Evolutionary conservation across 352 stramenopile species (phyloP), one percentile per base, ranked within the genome.

Genomic region (Pythium monospermum): DNA sequence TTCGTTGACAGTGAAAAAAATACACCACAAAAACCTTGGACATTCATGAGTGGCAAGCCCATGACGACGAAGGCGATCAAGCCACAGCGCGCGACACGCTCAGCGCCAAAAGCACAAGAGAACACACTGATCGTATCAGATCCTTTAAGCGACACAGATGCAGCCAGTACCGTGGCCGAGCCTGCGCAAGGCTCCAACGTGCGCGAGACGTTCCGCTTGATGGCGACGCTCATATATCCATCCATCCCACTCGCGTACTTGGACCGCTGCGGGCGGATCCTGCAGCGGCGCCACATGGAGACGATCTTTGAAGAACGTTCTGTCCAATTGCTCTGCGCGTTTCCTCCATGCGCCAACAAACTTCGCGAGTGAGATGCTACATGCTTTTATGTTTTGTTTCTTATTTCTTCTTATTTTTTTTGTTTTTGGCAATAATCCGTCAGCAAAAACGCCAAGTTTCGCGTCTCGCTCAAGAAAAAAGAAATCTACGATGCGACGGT

Each of bases 291-390:
- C 23, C 83, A 94, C 61, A 71, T 91, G 57, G 74, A 91, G 56
- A 83, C 79, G 5, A 75, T 94, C 21, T 92, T 91, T 49, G 76
- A 91, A 40, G 83, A 94, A 56, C 83, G 83, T 35, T 60, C 73
- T 1, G 68, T 83, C 28, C 78, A 87, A 40, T 64, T 53, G 26
- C 77, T 80, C 40, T 94, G 83, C 46, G 83, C 66, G 12, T 87
- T 90, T 42, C 83, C 83, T 19, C 51, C 68, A n/a, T 94, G 83
- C 44, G 64, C 61, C 49, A 84, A 87, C 23, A 49, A 42, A 19
- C 53, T 91, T 19, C 13, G 45, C 27, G 65, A 70, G 82, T 86
- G 43, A 35, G 30, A n/a, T n/a, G n/a, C n/a, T n/a, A n/a, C n/a
- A n/a, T n/a, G n/a, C n/a, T n/a, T n/a, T n/a, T 35, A 13, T 35